These are phyloP conservation scores for Mesostigma viride DNA, from an alignment of 139 green algal genomes.

Conservation along the genomic window DNA sequence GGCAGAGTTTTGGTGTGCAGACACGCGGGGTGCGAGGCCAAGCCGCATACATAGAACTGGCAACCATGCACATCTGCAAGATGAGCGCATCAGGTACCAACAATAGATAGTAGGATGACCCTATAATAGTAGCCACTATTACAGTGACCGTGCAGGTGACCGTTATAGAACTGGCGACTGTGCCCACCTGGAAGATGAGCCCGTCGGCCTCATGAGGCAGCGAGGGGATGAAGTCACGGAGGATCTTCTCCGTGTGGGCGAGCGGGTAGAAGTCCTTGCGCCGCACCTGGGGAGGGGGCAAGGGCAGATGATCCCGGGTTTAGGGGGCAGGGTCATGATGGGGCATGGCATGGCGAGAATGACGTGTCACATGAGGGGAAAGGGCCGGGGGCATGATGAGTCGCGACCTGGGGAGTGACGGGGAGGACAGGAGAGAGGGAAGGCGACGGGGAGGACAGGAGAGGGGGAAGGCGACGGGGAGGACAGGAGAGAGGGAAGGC, in stretches of 20 bases:
- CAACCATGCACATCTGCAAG: too few species aligned
- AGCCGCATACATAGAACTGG: too few species aligned
- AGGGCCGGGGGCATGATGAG: neutral
- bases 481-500: too few species aligned
- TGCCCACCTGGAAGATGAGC: constrained; percentile 62
- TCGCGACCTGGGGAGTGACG: neutral
- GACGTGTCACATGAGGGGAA: neutral
- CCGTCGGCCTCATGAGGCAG: constrained; percentile 86
- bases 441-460: neutral
- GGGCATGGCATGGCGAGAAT: neutral
- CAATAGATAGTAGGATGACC: too few species aligned
- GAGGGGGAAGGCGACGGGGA: neutral
- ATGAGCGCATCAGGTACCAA: too few species aligned
- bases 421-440: neutral
- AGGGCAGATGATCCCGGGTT: constrained; percentile 39
- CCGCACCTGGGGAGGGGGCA: constrained; percentile 36
- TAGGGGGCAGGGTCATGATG: too few species aligned
- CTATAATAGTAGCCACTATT: too few species aligned
- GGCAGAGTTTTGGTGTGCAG: too few species aligned
- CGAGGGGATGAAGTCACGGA: constrained; percentile 63
- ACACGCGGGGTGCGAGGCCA: too few species aligned
- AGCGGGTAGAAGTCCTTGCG: constrained; percentile 83
- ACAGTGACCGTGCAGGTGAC: too few species aligned
- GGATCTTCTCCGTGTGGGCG: constrained; percentile 27
- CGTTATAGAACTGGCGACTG: too few species aligned